A percentile compares a stretch with the other conserved stretches of the same genome.
These are phyloP conservation scores for Neckera pumila DNA, from an alignment of 225 moss, liverwort and hornwort species.

Conservation along the genomic window DNA sequence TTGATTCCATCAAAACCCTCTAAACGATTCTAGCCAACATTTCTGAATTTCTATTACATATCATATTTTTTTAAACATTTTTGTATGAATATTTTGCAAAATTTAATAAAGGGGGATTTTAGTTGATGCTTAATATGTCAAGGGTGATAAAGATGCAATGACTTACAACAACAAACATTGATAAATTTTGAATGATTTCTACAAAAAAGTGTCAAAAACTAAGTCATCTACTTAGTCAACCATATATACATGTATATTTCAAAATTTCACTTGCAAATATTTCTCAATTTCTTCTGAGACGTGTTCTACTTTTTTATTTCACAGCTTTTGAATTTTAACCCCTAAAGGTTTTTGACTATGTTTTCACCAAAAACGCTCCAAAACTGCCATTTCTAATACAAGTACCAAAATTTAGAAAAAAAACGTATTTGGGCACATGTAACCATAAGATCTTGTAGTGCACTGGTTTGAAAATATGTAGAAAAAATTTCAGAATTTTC, in stretches of 20 bases:
- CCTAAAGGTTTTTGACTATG: no score
- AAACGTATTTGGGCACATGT: no score
- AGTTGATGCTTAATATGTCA: background rate
- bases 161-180: background rate
- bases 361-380: no score
- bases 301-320: no score
- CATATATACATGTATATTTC: background rate
- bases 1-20: background rate
- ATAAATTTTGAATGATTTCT: background rate
- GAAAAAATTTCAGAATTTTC: no score
- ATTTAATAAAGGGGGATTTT: accelerated
- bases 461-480: no score
- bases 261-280: background rate
- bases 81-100: background rate
- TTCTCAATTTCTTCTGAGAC: background rate
- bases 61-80: background rate
- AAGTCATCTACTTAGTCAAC: background rate
- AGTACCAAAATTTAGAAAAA: no score
- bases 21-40: background rate
- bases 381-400: no score
- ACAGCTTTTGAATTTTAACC: background rate
- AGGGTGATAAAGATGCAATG: background rate
- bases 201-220: background rate
- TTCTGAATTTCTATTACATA: background rate
- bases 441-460: no score